phyloP scores from a whole-genome alignment of 2,329 filamentous ascomycete species.

The Falciphora oryzae region DNA sequence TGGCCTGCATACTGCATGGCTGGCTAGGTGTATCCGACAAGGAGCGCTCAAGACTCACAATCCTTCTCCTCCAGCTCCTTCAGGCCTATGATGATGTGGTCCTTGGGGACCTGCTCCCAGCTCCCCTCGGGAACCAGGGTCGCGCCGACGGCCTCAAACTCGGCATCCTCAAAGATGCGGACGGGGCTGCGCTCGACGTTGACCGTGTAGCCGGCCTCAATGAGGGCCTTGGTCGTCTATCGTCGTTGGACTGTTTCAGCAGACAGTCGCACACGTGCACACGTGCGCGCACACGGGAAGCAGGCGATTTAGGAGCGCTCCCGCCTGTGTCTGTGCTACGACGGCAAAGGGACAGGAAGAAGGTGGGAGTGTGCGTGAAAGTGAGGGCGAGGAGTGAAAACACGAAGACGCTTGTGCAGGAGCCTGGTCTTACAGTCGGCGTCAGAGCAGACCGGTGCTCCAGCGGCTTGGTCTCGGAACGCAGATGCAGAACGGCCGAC shows the following conservation, averaged over 20 bases:
- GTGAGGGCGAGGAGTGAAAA: too few relatives aligned
- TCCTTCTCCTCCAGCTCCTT: conserved; percentile 73
- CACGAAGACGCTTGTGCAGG: too few relatives aligned
- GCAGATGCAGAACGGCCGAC: conserved; percentile 9
- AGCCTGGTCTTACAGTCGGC: conserved; percentile 10
- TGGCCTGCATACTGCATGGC: too few relatives aligned
- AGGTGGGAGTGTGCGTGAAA: too few relatives aligned
- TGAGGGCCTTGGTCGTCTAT: conserved; percentile 40
- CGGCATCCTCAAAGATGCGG: conserved; percentile 58
- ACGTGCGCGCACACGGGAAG: too few relatives aligned
- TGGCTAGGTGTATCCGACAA: too few relatives aligned
- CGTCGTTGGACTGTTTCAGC: too few relatives aligned
- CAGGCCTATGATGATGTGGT: conserved; percentile 67
- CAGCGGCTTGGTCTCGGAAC: conserved; percentile 20
- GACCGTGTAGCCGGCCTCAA: conserved; percentile 64
- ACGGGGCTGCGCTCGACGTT: conserved; percentile 62
- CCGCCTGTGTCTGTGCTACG: too few relatives aligned
- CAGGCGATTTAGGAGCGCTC: too few relatives aligned
- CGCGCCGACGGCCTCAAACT: conserved; percentile 59
- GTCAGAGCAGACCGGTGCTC: conserved; percentile 20
- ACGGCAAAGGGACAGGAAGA: too few relatives aligned
- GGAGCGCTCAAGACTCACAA: conserved; percentile 33
- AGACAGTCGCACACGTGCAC: too few relatives aligned
- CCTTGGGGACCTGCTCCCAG: conserved; percentile 61
- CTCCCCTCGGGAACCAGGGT: conserved; percentile 59